Base-by-base conservation (phyloP, 2,329 filamentous ascomycete species). In the Sarocladium brachiariae region DNA sequence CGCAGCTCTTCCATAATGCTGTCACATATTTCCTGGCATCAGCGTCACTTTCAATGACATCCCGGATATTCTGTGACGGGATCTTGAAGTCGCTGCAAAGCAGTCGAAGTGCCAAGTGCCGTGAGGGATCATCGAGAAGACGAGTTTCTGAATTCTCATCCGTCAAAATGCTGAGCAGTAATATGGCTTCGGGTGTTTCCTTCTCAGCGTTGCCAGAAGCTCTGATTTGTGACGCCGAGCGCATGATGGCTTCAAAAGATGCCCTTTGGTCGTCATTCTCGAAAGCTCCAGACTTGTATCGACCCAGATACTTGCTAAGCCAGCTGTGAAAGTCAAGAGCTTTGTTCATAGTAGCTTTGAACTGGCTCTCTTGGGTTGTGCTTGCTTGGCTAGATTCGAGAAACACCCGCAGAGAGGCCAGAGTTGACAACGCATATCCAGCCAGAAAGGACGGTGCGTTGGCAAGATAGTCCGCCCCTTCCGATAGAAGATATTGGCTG, bases 301-400 rank as follows among this genome's bases (percentile, higher is more conserved):
- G 65, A 14, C 77, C 70, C 3, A 96, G 72, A 57, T 86, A 90
- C 43, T 77, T 71, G 8, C 78, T 77, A 47, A 97, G 80, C 90
- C 91, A 97, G 10, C 70, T 64, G 58, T 91, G 84, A 58, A 99
- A 97, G 1, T 66, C 69, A 54, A 84, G 77, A 6, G 89, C 86
- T 59, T 86, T 92, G 53, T 74, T 80, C 72, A 90, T 82, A 1
- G 89, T 95, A 5, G 79, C 78, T 56, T 79, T 78, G 63, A 92
- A 87, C 58, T 96, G 88, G 53, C 79, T 89, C 62, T 95, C 88
- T 59, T 96, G 89, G 0, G 88, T 92, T 3, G 86, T 92, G 59
- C 83, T 89, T 11, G 87, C 82, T 59, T 90, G 85, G 27, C 80
- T 82, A 2, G 84, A 86, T 38, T 83, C 79, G 14, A 95, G 71